A percentile compares a stretch with the other conserved stretches of the same genome.
Conservation (phyloP, 2,329 filamentous ascomycete species). For the Diaporthe vaccinii region DNA sequence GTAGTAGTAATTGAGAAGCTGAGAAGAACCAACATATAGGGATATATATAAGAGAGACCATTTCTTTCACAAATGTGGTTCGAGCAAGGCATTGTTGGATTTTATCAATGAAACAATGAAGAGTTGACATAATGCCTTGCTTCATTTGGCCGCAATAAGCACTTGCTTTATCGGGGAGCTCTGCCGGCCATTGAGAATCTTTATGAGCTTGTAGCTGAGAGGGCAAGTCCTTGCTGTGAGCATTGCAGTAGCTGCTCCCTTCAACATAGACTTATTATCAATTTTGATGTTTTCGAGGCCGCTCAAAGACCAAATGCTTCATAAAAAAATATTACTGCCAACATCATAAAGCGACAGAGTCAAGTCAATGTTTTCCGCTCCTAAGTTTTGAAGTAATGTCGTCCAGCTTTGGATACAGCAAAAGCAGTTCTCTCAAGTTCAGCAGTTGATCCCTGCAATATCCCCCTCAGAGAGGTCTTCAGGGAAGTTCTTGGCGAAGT, state of each 20-base stretch:
- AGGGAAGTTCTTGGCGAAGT: background rate
- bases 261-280: background rate
- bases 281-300: background rate
- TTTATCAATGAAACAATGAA: no score
- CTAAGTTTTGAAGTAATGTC: background rate
- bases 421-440: background rate
- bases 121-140: background rate
- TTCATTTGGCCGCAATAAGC: no score
- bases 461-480: background rate
- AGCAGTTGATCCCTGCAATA: no score
- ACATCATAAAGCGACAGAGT: background rate
- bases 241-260: background rate
- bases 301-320: no score
- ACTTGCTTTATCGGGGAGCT: background rate
- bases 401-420: background rate
- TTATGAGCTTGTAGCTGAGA: background rate
- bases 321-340: background rate
- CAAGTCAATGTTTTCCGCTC: background rate
- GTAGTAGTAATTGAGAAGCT: background rate
- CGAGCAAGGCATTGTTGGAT: background rate
- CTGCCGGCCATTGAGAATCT: background rate
- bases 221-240: background rate
- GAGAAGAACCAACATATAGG: background rate
- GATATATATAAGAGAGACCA: background rate
- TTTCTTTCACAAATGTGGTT: background rate